Base-by-base conservation (phyloP, 2,329 filamentous ascomycete species). In the Diplodia sapinea region DNA sequence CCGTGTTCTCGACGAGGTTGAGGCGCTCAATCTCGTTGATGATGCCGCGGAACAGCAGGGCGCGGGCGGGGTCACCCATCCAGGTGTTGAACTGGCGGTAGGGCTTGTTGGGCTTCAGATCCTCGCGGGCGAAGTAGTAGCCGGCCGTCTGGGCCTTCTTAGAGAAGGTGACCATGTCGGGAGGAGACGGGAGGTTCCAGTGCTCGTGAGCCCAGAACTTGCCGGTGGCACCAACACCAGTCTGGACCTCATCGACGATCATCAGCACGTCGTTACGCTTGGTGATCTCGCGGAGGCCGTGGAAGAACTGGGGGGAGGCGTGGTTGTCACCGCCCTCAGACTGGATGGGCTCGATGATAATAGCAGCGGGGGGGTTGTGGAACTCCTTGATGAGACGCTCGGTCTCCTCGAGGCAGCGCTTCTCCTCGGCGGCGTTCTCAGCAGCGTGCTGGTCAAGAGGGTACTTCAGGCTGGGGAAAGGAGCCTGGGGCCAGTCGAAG, bases 171-270 rank as follows among this genome's bases (percentile, higher is more conserved):
- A 97, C 93, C 84, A 97, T 95, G 83, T 97, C 93, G 0, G 93
- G 93, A 9, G 93, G 91, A 43, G 88, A 82, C 61, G 85, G 76
- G 52, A 97, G 86, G 79, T 91, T 86, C 93, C 93, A 97, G 88
- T 97, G 94, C 75, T 97, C 93, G 83, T 97, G 94, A 9, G 94
- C 93, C 93, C 93, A 97, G 88, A 97, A 96, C 79, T 92, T 93
- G 74, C 93, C 93, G 0, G 93, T 97, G 49, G 94, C 93, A 73
- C 94, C 94, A 31, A 97, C 90, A 77, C 93, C 94, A 7, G 93
- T 97, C 82, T 97, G 93, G 12, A 97, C 93, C 82, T 97, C 93
- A 78, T 97, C 93, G 71, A 96, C 93, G 76, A 97, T 97, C 79
- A 97, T 84, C 68, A 96, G 88, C 36, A 96, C 87, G 73, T 89